Base-by-base conservation (phyloP, 495 filamentous ascomycete genomes). In the Chaetomidium leptoderma region DNA sequence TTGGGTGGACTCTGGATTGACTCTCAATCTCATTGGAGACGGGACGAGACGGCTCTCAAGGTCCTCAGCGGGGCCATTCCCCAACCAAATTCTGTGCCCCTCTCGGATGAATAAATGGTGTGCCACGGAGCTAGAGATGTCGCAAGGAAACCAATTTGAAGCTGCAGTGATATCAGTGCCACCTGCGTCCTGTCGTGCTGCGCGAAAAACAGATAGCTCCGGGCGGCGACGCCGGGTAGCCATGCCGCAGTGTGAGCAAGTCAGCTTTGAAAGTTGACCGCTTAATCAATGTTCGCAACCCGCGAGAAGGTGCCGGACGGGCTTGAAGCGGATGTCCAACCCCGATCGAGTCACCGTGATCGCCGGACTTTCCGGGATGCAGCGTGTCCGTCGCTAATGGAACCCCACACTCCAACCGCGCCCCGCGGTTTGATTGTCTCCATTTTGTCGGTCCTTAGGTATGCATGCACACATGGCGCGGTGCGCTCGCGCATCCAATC, bases 141-240 rank as follows among this genome's bases (percentile, higher is more conserved):
- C 57, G 47, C 59, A 59, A 50, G 63, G 59, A 59, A 65, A 51
- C 65, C 65, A 67, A 65, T 64, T 59, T 59, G 65, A 62, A 59
- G 53, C 46, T 49, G 33, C 47, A 56, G 26, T 27, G 21, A 44
- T 29, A 16, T 27, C 21, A 43, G 40, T 23, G 19, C 19, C 48
- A 36, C 16, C 49, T 27, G 17, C 32, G 27, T 9, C n/a, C n/a
- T 29, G 24, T 46, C 16, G 43, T 29, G 13, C 27, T 46, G 5
- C 43, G 26, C 27, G 14, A n/a, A 23, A 27, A 9, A 46, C 19
- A 8, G 24, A 5, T 17, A 24, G 40, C 19, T 0, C 24, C n/a
- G 16, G 24, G 32, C 16, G 16, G 45, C 16, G n/a, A 48, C 27
- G 45, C 7, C 11, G 29, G 43, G 24, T 2, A 23, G 40, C 23